phyloP scores from a whole-genome alignment of 1,139 yeast genomes.

The Saccharomycopsis hybrid region DNA sequence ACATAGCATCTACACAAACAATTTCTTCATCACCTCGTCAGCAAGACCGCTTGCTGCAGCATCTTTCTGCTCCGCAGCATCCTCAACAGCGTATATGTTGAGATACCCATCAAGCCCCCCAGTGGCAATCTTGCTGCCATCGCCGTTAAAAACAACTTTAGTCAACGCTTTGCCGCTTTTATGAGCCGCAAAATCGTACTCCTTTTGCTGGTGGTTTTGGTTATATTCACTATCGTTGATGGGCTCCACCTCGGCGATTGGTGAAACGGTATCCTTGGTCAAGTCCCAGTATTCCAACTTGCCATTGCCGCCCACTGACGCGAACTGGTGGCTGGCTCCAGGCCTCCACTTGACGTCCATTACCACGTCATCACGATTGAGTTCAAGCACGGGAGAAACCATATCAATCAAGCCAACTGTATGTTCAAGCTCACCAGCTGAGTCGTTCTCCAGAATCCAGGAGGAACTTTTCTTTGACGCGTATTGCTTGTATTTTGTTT shows the following conservation, averaged over 20 bases:
- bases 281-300: slow-evolving; percentile 54
- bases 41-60: no score
- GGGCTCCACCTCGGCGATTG: slow-evolving; percentile 30
- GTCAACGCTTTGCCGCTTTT: slow-evolving; percentile 22
- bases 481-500: background rate
- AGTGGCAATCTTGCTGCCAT: slow-evolving; percentile 26
- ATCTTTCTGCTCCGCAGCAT: no score
- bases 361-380: slow-evolving; percentile 38
- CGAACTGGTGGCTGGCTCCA: slow-evolving; percentile 37
- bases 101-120: slow-evolving; percentile 19
- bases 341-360: slow-evolving; percentile 37
- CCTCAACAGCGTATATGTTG: slow-evolving; percentile 12
- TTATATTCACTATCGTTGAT: background rate
- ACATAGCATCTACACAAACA: no score
- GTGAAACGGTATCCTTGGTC: slow-evolving; percentile 33
- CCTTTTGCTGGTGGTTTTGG: background rate
- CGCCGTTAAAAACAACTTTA: slow-evolving; percentile 26
- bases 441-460: no score
- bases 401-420: slow-evolving; percentile 13
- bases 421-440: no score
- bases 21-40: no score
- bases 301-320: slow-evolving; percentile 42
- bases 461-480: no score
- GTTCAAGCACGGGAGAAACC: slow-evolving; percentile 25
- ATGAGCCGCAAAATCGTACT: background rate